Percentiles rank a stretch among this genome's conserved stretches.
phyloP scores from a whole-genome alignment of 768 basidiomycete species.

The Xanthoconium purpureum region DNA sequence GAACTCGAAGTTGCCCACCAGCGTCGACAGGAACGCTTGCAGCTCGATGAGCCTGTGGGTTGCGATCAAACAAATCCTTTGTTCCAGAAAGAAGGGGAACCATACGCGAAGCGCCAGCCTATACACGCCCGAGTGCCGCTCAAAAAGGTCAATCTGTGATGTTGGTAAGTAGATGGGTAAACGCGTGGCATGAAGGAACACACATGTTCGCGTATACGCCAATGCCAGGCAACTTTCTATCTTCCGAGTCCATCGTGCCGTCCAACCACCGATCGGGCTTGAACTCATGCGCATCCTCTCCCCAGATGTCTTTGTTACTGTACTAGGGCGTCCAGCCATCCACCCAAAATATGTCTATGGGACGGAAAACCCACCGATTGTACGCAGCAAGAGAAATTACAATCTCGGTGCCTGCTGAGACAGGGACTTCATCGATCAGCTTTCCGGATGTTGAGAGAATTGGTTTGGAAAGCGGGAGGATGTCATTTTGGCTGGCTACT shows the following conservation, averaged over 20 bases:
- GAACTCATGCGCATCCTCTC: slow-evolving; percentile 23
- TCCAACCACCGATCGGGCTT: slow-evolving; percentile 11
- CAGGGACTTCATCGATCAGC: slow-evolving; percentile 39
- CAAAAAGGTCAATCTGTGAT: slow-evolving; percentile 16
- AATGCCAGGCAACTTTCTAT: slow-evolving; percentile 4
- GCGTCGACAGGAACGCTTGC: slow-evolving; percentile 54
- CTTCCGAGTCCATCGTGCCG: background rate
- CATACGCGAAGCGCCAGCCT: slow-evolving; percentile 31
- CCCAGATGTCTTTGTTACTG: slow-evolving; percentile 24
- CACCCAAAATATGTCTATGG: no score
- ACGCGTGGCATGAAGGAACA: background rate
- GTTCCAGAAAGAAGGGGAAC: background rate
- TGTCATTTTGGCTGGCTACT: slow-evolving; percentile 47
- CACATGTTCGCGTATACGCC: slow-evolving; percentile 15
- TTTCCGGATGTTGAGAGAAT: slow-evolving; percentile 45
- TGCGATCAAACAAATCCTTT: background rate
- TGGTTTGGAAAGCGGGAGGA: slow-evolving; percentile 59
- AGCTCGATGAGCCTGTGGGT: slow-evolving; percentile 41
- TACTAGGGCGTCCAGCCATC: background rate
- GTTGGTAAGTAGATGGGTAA: no score
- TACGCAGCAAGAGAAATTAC: slow-evolving; percentile 51
- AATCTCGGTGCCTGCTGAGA: slow-evolving; percentile 50
- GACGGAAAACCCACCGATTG: slow-evolving; percentile 41
- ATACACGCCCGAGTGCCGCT: slow-evolving; percentile 18
- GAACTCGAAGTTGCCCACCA: slow-evolving; percentile 55